Evolutionary conservation across 495 filamentous ascomycete species (phyloP).

Genomic region (Immersiella caudata): DNA sequence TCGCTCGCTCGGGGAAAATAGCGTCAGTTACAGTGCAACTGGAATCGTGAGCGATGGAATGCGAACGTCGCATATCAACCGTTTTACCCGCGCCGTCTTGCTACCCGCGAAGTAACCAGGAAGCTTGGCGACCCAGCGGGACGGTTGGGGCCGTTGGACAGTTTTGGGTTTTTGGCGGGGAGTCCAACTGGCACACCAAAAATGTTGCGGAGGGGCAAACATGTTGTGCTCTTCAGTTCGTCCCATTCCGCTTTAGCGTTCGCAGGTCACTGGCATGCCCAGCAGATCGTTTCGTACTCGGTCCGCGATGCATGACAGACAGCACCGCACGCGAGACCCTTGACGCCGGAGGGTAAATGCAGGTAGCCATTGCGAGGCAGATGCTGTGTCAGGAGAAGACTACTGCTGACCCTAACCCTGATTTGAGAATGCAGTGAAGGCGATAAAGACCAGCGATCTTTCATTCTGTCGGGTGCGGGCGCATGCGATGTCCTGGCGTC

Average conservation of each 20-base stretch:
- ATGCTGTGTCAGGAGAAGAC: constrained; percentile 1
- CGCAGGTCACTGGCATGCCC: background rate
- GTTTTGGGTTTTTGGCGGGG: too few relatives aligned
- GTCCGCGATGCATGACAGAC: background rate
- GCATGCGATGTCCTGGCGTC: too few relatives aligned
- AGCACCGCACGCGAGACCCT: background rate
- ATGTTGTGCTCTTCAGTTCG: constrained; percentile 1
- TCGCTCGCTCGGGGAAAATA: background rate
- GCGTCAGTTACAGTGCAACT: background rate
- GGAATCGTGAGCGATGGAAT: background rate
- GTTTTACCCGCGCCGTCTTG: background rate
- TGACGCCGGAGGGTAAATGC: constrained; percentile 4
- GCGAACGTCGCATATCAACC: background rate
- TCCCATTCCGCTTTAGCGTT: background rate
- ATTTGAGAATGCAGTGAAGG: background rate
- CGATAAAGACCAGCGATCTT: background rate
- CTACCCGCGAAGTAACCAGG: background rate
- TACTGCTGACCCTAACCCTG: constrained; percentile 11
- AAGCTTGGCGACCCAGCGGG: constrained; percentile 7
- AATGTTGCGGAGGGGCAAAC: background rate
- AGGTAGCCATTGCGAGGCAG: background rate
- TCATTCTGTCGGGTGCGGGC: background rate
- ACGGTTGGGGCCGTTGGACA: background rate
- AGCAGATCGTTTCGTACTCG: background rate
- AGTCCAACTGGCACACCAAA: too few relatives aligned